These are phyloP conservation scores for Starmerella gropengiesseri DNA, from an alignment of 805 yeast species.

Conservation along the genomic window DNA sequence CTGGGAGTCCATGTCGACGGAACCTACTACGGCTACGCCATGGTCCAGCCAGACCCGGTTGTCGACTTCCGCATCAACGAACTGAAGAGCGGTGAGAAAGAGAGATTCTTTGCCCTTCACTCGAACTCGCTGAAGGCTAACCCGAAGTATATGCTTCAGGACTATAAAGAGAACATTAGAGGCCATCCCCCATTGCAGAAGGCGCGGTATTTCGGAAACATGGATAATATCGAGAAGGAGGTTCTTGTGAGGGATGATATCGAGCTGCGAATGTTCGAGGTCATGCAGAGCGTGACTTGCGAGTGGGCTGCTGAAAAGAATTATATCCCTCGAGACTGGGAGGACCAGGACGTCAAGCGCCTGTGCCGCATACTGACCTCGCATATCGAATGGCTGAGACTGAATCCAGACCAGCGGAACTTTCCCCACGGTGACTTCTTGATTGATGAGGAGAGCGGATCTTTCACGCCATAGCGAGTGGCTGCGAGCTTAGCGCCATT, in stretches of 20 bases:
- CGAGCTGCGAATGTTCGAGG: slow-evolving; percentile 18
- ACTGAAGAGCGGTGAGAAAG: background rate
- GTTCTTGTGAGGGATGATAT: slow-evolving; percentile 14
- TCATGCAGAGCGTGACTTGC: slow-evolving; percentile 18
- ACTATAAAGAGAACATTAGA: slow-evolving; percentile 13
- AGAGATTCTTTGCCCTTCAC: slow-evolving; percentile 18
- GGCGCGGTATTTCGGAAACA: slow-evolving; percentile 20
- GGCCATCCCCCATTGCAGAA: slow-evolving; percentile 17
- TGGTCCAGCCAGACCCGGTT: slow-evolving; percentile 67
- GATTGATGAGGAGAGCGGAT: slow-evolving; percentile 7
- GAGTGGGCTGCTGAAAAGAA: slow-evolving; percentile 19
- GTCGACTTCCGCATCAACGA: slow-evolving; percentile 37
- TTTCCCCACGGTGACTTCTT: slow-evolving; percentile 4
- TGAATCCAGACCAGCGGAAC: slow-evolving; percentile 6
- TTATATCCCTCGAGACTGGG: slow-evolving; percentile 18
- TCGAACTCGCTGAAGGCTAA: slow-evolving; percentile 23
- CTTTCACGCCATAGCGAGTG: no score
- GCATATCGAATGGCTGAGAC: slow-evolving; percentile 21
- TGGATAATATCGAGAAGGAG: slow-evolving; percentile 9
- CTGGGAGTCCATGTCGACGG: slow-evolving; percentile 27
- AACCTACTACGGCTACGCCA: slow-evolving; percentile 28
- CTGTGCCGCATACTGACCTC: slow-evolving; percentile 15
- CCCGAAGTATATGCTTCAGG: slow-evolving; percentile 17
- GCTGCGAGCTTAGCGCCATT: no score
- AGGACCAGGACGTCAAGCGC: slow-evolving; percentile 14